These are phyloP conservation scores for Termitomyces sp. DNA, from an alignment of 768 basidiomycete species.

Conservation along the genomic window DNA sequence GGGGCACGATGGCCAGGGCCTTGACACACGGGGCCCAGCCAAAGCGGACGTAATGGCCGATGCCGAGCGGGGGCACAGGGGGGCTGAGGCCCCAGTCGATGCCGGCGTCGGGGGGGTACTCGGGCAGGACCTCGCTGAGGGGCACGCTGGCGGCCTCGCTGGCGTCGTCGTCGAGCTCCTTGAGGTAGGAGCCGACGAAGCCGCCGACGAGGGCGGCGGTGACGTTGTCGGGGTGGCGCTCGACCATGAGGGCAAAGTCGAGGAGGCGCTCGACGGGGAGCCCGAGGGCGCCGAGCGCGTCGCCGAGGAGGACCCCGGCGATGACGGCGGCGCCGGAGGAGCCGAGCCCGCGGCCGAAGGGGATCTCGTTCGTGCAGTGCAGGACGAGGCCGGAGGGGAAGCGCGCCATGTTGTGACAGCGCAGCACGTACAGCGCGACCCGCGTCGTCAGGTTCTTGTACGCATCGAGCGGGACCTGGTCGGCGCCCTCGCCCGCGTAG, in stretches of 20 bases:
- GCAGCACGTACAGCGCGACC: conserved; percentile 96
- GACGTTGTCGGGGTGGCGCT: conserved; percentile 98
- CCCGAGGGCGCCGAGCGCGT: conserved; percentile 70
- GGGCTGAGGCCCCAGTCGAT: conserved; percentile 89
- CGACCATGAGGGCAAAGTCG: conserved; percentile 98
- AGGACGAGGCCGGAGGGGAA: conserved; percentile 78
- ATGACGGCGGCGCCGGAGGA: conserved; percentile 99
- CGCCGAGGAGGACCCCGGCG: conserved; percentile 88
- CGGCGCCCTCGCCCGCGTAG: conserved; percentile 85
- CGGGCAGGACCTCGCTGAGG: conserved; percentile 91
- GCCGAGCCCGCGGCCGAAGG: conserved; percentile 95
- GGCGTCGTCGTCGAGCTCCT: conserved; percentile 79
- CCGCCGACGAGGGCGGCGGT: conserved; percentile 96
- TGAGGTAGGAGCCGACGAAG: conserved; percentile 93
- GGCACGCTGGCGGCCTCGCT: conserved; percentile 86
- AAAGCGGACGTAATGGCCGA: conserved; percentile 92
- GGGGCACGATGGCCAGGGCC: conserved; percentile 90
- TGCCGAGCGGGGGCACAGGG: conserved; percentile 81
- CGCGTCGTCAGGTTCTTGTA: conserved; percentile 98
- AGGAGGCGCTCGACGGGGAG: conserved; percentile 71
- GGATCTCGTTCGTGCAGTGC: conserved; percentile 87
- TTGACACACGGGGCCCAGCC: conserved; percentile 80
- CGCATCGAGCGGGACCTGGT: conserved; percentile 87
- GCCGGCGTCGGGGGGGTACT: conserved; percentile 90
- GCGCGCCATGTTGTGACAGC: conserved; percentile 67